A percentile compares a stretch with the other conserved stretches of the same genome.
phyloP scores from a whole-genome alignment of 306 rosid species.

The Mimosa bimucronata region DNA sequence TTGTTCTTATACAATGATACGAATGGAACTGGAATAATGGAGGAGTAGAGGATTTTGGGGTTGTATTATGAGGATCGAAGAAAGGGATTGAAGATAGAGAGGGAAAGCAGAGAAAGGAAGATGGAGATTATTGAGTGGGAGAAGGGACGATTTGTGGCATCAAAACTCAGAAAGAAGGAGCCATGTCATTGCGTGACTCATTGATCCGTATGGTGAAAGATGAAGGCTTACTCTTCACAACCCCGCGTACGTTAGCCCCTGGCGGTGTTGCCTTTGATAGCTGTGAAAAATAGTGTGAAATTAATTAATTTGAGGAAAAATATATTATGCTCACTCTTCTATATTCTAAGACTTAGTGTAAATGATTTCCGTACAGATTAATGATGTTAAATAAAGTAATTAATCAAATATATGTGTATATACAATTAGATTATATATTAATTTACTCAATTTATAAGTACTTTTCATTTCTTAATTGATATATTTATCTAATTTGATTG shows the following conservation, averaged over 20 bases:
- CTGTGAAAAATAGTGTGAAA: too few relatives aligned
- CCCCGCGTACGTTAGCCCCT: neutral
- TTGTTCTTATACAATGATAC: neutral
- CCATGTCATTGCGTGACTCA: constrained; percentile 36
- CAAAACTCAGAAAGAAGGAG: neutral
- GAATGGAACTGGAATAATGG: neutral
- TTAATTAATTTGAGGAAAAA: too few relatives aligned
- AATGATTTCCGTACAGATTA: too few relatives aligned
- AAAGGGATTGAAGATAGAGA: neutral
- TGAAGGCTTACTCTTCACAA: neutral
- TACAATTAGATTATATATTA: too few relatives aligned
- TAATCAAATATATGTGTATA: too few relatives aligned
- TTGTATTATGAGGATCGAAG: neutral
- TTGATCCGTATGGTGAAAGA: neutral
- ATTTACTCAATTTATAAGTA: too few relatives aligned
- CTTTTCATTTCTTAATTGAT: too few relatives aligned
- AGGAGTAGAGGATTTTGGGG: neutral
- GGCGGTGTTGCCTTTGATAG: too few relatives aligned
- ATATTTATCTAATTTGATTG: too few relatives aligned
- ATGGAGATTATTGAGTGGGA: neutral
- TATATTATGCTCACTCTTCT: too few relatives aligned
- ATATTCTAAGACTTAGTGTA: too few relatives aligned
- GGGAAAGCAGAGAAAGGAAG: constrained; percentile 6
- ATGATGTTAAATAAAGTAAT: too few relatives aligned
- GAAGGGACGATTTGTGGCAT: constrained; percentile 18